These are phyloP conservation scores for Penicillium odoratum DNA, from an alignment of 495 filamentous ascomycete species.

Conservation along the genomic window DNA sequence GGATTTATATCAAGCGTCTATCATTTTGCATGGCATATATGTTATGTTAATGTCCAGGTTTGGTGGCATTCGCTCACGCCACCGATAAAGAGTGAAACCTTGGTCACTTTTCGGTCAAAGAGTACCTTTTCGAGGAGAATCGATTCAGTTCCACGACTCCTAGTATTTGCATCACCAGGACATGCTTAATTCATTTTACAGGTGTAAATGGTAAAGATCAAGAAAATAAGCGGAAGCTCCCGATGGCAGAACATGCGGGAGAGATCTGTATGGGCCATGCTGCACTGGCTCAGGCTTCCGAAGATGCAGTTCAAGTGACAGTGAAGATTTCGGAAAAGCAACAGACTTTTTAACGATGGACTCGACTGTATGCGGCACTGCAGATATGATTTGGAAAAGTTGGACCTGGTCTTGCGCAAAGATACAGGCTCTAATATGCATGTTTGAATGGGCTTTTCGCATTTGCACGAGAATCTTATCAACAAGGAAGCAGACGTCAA, in stretches of 20 bases:
- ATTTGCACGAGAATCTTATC: no score
- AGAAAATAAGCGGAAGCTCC: constrained; percentile 19
- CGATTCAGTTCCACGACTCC: constrained; percentile 16
- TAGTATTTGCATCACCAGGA: constrained; percentile 23
- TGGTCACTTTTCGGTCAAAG: constrained; percentile 34
- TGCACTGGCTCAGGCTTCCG: no score
- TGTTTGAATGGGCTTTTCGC: no score
- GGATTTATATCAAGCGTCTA: constrained; percentile 19
- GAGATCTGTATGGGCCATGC: constrained; percentile 20
- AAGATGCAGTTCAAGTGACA: no score
- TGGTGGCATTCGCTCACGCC: constrained; percentile 14
- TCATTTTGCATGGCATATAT: constrained; percentile 20
- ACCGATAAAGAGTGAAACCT: constrained; percentile 20
- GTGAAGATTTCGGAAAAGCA: no score
- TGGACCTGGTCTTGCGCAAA: no score
- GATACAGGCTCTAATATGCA: no score
- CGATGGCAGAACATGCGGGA: constrained; percentile 22
- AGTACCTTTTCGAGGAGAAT: constrained; percentile 24
- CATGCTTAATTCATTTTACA: constrained; percentile 29
- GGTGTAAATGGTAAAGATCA: constrained; percentile 14
- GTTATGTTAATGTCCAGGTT: constrained; percentile 19
- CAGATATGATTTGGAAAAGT: no score
- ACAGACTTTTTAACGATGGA: no score
- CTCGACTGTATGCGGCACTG: no score
- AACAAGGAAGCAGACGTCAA: no score